A percentile compares a stretch with the other conserved stretches of the same genome.
phyloP scores from a whole-genome alignment of 345 rosid species.

The Hibiscus syriacus region DNA sequence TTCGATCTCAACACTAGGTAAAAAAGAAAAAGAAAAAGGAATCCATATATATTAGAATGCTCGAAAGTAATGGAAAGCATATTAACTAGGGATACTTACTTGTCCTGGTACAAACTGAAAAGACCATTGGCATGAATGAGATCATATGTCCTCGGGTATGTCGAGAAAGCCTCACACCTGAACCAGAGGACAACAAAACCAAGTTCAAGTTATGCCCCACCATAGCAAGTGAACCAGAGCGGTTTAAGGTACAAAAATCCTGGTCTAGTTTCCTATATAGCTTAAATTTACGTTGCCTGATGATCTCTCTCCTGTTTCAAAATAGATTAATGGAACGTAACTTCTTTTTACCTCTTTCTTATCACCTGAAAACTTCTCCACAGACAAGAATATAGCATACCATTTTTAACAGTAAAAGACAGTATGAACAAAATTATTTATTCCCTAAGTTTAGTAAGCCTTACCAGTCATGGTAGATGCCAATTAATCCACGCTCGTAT shows the following conservation, averaged over 20 bases:
- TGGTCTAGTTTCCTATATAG: too few species aligned
- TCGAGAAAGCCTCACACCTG: slow-evolving; percentile 99
- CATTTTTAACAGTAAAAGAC: too few species aligned
- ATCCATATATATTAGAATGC: background rate
- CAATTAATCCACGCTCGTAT: slow-evolving; percentile 83
- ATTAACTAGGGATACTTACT: slow-evolving; percentile 38
- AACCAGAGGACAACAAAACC: slow-evolving; percentile 6
- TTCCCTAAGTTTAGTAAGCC: background rate
- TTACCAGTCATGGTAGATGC: slow-evolving; percentile 98
- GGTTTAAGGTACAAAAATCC: too few species aligned
- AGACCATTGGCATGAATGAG: slow-evolving; percentile 78
- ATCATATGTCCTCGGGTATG: slow-evolving; percentile 98
- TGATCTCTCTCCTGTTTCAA: too few species aligned
- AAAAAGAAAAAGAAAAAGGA: background rate
- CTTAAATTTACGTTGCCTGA: too few species aligned
- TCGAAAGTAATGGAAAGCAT: background rate
- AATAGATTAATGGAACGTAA: too few species aligned
- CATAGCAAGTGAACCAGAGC: too few species aligned
- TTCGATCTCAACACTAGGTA: background rate
- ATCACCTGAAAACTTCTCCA: too few species aligned
- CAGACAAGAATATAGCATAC: too few species aligned
- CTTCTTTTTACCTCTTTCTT: too few species aligned
- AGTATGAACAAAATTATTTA: too few species aligned
- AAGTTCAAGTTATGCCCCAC: too few species aligned
- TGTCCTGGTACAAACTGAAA: slow-evolving; percentile 81